phyloP scores from a whole-genome alignment of 306 rosid genomes.

The Cucurbita argyrosperma region DNA sequence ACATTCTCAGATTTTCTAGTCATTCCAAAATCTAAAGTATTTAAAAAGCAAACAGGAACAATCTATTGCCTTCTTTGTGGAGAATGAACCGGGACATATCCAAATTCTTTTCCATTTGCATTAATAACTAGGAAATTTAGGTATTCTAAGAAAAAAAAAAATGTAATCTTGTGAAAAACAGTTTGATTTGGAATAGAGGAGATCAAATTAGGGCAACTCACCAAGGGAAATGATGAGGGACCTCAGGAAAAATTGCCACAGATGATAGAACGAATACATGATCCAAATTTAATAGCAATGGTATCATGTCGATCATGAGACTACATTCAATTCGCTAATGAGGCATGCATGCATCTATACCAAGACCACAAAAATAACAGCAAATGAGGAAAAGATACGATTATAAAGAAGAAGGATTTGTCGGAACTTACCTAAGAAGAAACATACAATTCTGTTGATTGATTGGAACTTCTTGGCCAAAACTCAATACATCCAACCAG shows the following conservation, averaged over 20 bases:
- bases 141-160: not conserved
- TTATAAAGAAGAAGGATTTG: not conserved
- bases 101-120: not conserved
- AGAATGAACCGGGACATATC: not conserved
- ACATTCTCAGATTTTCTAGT: not conserved
- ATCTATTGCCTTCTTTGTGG: not conserved
- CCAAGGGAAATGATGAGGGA: not conserved
- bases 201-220: not conserved
- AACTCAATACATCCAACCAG: slow-evolving; percentile 74
- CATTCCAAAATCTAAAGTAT: not conserved
- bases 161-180: not conserved
- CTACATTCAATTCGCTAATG: not conserved
- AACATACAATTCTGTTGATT: not conserved
- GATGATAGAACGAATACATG: not conserved
- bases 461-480: not conserved
- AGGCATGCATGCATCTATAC: not conserved
- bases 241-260: not conserved
- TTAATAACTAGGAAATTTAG: not conserved
- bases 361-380: not conserved
- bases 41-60: not conserved
- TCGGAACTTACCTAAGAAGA: slow-evolving; percentile 3
- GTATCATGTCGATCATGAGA: not conserved
- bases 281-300: not conserved
- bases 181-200: not conserved
- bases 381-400: not conserved